A percentile compares a stretch with the other conserved stretches of the same genome.
phyloP scores from a whole-genome alignment of 345 rosid genomes.

The Rhizophora apiculata region DNA sequence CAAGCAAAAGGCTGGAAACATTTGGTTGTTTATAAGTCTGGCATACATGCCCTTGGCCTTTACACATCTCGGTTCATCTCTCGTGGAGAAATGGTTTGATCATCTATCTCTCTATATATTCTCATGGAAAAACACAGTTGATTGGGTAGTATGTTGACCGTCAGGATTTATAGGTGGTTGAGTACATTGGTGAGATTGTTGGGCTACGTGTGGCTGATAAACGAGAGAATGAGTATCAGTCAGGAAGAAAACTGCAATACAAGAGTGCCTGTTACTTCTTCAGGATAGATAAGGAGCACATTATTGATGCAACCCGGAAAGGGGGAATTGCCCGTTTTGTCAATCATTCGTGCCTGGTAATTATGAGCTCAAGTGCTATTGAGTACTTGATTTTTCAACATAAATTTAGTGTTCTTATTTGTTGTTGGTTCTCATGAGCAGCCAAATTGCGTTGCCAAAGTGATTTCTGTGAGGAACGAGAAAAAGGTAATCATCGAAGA shows the following conservation, averaged over 20 bases:
- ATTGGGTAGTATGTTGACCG: slow-evolving; percentile 12
- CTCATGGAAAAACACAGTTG: not conserved
- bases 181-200: slow-evolving; percentile 57
- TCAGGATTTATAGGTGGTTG: slow-evolving; percentile 41
- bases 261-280: slow-evolving; percentile 61
- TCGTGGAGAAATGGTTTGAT: slow-evolving; percentile 53
- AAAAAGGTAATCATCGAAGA: slow-evolving; percentile 41
- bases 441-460: slow-evolving; percentile 61
- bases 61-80: slow-evolving; percentile 51
- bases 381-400: not conserved
- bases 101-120: slow-evolving; percentile 11
- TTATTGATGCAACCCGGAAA: slow-evolving; percentile 53
- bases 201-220: slow-evolving; percentile 49
- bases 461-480: slow-evolving; percentile 49
- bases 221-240: slow-evolving; percentile 49
- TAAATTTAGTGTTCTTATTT: slow-evolving; percentile 15
- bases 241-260: slow-evolving; percentile 53
- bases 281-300: slow-evolving; percentile 59
- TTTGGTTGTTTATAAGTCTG: slow-evolving; percentile 60
- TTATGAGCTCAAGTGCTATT: not conserved
- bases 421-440: slow-evolving; percentile 25
- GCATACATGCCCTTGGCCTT: slow-evolving; percentile 61
- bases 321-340: slow-evolving; percentile 66
- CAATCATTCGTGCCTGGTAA: slow-evolving; percentile 61
- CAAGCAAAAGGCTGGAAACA: slow-evolving; percentile 48